Percentiles rank a stretch among this genome's conserved stretches.
Conservation (phyloP, 1,139 yeast genomes). For the Suhomyces chickasaworum region DNA sequence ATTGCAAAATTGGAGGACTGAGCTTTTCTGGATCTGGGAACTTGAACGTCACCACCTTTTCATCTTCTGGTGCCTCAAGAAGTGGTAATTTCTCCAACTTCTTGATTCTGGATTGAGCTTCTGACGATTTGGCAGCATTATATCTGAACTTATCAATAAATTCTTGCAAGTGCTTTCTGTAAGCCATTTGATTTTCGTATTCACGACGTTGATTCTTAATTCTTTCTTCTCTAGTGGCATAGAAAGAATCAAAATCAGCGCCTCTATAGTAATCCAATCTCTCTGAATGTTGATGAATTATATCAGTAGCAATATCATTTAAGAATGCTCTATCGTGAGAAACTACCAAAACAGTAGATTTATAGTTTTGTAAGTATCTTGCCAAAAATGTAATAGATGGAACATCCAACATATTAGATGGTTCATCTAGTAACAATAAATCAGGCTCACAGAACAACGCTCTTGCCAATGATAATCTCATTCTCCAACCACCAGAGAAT, state of each 20-base stretch:
- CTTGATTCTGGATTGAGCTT: conserved; percentile 97
- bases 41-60: conserved; percentile 76
- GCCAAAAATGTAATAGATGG: conserved; percentile 96
- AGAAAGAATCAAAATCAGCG: conserved; percentile 88
- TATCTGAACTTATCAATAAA: conserved; percentile 96
- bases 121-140: conserved; percentile 95
- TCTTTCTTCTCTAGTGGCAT: conserved; percentile 93
- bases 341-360: conserved; percentile 90
- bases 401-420: conserved; percentile 99
- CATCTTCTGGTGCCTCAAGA: conserved; percentile 94
- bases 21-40: conserved; percentile 94
- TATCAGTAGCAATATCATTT: conserved; percentile 97
- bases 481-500: conserved; percentile 99
- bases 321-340: conserved; percentile 97
- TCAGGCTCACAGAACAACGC: conserved; percentile 98
- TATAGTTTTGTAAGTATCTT: conserved; percentile 82
- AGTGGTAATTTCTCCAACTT: conserved; percentile 92
- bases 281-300: conserved; percentile 95
- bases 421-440: conserved; percentile 89
- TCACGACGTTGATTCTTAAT: conserved; percentile 91
- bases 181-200: conserved; percentile 96
- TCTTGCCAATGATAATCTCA: conserved; percentile 97
- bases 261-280: conserved; percentile 95
- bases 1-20: conserved; percentile 91
- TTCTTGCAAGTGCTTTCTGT: conserved; percentile 87